Base-by-base conservation (phyloP, 768 basidiomycete genomes). In the Serpula lacrymans region DNA sequence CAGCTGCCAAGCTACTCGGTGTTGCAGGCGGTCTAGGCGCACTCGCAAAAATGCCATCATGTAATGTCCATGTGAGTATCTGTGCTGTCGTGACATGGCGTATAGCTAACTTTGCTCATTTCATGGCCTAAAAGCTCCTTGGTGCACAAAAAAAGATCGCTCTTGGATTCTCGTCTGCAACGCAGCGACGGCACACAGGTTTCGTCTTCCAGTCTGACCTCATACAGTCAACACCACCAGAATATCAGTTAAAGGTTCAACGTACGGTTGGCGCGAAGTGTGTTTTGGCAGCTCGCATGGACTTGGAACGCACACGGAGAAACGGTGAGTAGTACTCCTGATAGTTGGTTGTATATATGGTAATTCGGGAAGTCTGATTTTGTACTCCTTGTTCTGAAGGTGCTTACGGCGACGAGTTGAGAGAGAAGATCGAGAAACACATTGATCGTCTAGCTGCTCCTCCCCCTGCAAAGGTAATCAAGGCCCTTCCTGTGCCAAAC, bases 1-100 rank as follows among this genome's bases (percentile, higher is more conserved):
- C 93, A 74, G 96, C 96, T 40, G 96, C 96, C 34, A 99, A 99
- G 72, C 69, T 99, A 39, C 82, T 99, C 28, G 96, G 96, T 59
- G 90, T 98, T 38, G 93, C 96, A 28, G 96, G 96, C 42, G 96
- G 96, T 42, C 75, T 99, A 18, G 77, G 74, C 30, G 90, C 88
- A 0, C 76, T 98, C 25, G 86, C 88, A 31, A 93, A 94, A 62
- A 93, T 96, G 80, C 96, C 96, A 10, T 72, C 88, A 6, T 93
- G 92, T 62, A 98, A 98, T 63, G 88, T 95, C 45, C 86, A 92
- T 68, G 92, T 95, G 54, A 37, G 89, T 69, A 13, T 7, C 23
- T 16, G 30, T 32, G 22, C 32, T 31, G 40, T n/a, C n/a, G n/a
- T n/a, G n/a, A n/a, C n/a, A n/a, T n/a, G n/a, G n/a, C n/a, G n/a